Evolutionary conservation across 208 protist species (phyloP).

Genomic region (Lotmaria passim): DNA sequence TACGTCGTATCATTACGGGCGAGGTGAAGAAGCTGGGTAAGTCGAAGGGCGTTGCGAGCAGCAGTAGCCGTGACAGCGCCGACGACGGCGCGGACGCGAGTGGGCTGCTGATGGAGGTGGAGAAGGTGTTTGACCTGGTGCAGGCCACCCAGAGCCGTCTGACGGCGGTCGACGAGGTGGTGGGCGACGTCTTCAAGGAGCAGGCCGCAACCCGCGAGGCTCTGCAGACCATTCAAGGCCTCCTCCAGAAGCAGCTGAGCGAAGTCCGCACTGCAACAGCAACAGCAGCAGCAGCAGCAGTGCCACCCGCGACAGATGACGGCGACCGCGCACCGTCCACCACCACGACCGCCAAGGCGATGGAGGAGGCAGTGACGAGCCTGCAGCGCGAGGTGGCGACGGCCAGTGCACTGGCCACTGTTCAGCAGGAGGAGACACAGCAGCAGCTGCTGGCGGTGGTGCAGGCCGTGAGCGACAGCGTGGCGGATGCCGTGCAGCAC

Average conservation of each 20-base stretch:
- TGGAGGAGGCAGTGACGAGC: constrained; percentile 36
- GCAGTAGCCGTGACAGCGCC: not conserved
- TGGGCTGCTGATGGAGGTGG: constrained; percentile 25
- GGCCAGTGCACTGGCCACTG: constrained; percentile 19
- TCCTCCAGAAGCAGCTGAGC: constrained; percentile 31
- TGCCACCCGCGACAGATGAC: constrained; percentile 2
- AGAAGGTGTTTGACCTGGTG: constrained; percentile 27
- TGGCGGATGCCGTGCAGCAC: constrained; percentile 47
- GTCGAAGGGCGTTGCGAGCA: constrained; percentile 11
- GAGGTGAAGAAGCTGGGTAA: constrained; percentile 60
- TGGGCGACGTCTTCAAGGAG: constrained; percentile 44
- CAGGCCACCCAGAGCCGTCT: constrained; percentile 42
- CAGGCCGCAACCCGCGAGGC: constrained; percentile 39
- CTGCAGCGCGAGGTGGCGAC: constrained; percentile 36
- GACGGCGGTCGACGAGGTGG: constrained; percentile 45
- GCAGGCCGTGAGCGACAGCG: constrained; percentile 75
- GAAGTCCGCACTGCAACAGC: constrained; percentile 2
- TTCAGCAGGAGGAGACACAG: constrained; percentile 43
- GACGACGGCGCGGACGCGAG: constrained; percentile 17
- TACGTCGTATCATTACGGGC: constrained; percentile 43
- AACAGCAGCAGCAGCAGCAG: not conserved
- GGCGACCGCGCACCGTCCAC: constrained; percentile 7
- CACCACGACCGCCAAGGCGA: constrained; percentile 1
- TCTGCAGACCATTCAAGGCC: constrained; percentile 36
- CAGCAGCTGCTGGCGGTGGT: constrained; percentile 55